Base-by-base conservation (phyloP, 164 flowering plant genomes). In the Magnolia sinica region DNA sequence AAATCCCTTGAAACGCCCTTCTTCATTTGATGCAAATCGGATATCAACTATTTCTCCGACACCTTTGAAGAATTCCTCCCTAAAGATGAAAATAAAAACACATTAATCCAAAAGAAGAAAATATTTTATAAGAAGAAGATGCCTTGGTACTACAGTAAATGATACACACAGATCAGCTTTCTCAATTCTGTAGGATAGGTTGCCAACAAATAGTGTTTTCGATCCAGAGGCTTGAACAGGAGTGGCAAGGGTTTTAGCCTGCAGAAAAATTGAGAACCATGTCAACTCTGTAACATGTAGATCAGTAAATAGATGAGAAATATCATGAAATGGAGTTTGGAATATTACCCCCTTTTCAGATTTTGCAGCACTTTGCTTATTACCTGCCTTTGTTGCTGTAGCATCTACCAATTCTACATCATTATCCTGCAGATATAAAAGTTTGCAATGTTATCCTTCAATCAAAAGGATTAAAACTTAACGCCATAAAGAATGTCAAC, bases 371-470 rank as follows among this genome's bases (percentile, higher is more conserved):
- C 27, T 24, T 52, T 63, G 58, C 59, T 80, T 81, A 63, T 55
- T 50, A 50, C 73, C 73, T 68, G 64, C 64, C 73, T 74, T 80
- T 50, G 85, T 78, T 4, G 87, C 19, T 6, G 45, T 67, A 66
- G 91, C 97, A 86, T 93, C 97, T 4, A 81, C 83, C 97, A 93
- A 91, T 76, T 91, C 86, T 2, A 83, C 89, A 87, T 92, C 95
- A 67, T 77, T 37, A 51, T 72, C 87, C 91, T 89, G 84, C 37
- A 68, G 58, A 10, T 5, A 18, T 23, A 8, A 49, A 52, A 52
- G 65, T 49, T 22, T 18, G 49, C 0, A 68, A 63, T 10, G 7
- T 8, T 16, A 29, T 0, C 16, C 13, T 16, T 50, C 69, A 59
- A 13, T 31, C 49, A 27, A 58, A 31, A 73, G 49, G 45, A 63